Conservation (phyloP, 202 grass and related monocot genomes). For the Schoenoplectus tabernaemontani region DNA sequence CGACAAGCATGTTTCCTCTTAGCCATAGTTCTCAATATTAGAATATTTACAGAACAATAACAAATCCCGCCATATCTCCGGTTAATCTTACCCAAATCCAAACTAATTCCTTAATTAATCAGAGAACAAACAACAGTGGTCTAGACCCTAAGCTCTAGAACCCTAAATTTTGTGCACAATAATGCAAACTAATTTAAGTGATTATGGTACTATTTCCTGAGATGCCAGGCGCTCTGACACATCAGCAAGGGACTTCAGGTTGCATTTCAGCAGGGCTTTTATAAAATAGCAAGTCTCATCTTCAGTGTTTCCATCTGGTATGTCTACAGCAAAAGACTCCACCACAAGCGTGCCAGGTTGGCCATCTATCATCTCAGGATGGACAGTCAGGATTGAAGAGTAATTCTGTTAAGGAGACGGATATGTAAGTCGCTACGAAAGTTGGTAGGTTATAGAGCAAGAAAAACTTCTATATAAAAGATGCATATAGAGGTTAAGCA, state of each 20-base stretch:
- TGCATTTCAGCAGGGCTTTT: conserved; percentile 83
- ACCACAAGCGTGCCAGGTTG: conserved; percentile 67
- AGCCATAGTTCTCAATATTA: conserved; percentile 15
- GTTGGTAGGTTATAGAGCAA: background rate
- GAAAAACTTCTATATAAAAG: background rate
- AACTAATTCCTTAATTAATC: conserved; percentile 13
- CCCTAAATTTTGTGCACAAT: conserved; percentile 15
- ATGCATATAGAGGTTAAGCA: background rate
- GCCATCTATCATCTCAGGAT: conserved; percentile 69
- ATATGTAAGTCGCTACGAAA: background rate
- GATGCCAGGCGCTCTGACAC: conserved; percentile 61
- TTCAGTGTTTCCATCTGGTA: conserved; percentile 76
- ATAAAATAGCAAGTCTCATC: conserved; percentile 93
- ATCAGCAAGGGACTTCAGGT: conserved; percentile 81
- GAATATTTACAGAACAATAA: conserved; percentile 25
- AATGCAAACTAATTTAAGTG: background rate
- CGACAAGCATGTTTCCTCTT: background rate
- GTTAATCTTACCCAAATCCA: conserved; percentile 17
- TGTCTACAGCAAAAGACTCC: conserved; percentile 77
- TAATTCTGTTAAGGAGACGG: conserved; percentile 61
- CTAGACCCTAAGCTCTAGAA: conserved; percentile 18
- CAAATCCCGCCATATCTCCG: background rate
- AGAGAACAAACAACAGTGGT: background rate
- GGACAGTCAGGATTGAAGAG: conserved; percentile 73
- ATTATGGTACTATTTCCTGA: conserved; percentile 27